These are phyloP conservation scores for Beauveria australis DNA, from an alignment of 2,329 filamentous ascomycete species.

Conservation along the genomic window DNA sequence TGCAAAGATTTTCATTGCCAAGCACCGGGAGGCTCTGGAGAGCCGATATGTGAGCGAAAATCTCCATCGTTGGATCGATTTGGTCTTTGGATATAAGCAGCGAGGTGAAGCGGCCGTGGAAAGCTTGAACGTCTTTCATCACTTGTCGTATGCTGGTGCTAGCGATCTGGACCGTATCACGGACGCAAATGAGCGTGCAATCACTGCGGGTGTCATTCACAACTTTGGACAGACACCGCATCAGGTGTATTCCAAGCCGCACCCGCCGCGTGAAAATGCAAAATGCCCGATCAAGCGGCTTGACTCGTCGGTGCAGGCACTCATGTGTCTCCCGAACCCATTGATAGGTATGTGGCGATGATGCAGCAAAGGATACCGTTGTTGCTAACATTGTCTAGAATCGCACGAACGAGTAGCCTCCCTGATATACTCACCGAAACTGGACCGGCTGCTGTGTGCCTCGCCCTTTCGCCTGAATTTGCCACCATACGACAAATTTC, in stretches of 20 bases:
- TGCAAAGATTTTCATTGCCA: constrained; percentile 88
- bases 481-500: constrained; percentile 83
- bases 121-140: constrained; percentile 89
- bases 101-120: constrained; percentile 87
- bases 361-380: not conserved
- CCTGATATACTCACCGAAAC: constrained; percentile 67
- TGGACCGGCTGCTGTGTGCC: constrained; percentile 76
- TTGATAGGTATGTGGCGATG: constrained; percentile 50
- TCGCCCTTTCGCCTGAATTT: constrained; percentile 81
- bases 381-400: constrained; percentile 27
- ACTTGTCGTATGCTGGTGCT: constrained; percentile 88
- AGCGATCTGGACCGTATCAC: constrained; percentile 87
- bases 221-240: constrained; percentile 98
- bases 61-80: constrained; percentile 89
- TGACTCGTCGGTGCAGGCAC: constrained; percentile 66
- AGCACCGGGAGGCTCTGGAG: constrained; percentile 91
- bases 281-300: constrained; percentile 59
- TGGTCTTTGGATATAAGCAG: constrained; percentile 92
- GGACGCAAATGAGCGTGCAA: constrained; percentile 76
- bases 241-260: constrained; percentile 79
- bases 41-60: constrained; percentile 86
- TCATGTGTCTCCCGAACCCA: constrained; percentile 72
- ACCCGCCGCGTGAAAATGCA: constrained; percentile 66
- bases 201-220: constrained; percentile 93
- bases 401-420: constrained; percentile 74